Base-by-base conservation (phyloP, 345 rosid species). In the Garcia nutans region DNA sequence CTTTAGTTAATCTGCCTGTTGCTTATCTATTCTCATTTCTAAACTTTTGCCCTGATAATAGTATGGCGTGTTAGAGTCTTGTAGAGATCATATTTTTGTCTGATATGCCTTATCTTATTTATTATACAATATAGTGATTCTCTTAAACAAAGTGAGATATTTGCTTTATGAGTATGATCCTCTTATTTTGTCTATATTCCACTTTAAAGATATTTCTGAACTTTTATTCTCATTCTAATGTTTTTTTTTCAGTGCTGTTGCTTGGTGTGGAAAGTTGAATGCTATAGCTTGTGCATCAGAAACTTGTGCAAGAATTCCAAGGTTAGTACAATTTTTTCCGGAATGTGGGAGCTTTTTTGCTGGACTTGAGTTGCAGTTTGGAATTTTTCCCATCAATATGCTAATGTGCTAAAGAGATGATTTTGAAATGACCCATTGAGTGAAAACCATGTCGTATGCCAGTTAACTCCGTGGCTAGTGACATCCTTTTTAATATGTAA, bases 211-310 rank as follows among this genome's bases (percentile, higher is more conserved):
- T 52, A 11, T 41, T 77, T 42, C 2, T 16, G 19, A 19, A 23
- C 1, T 54, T 59, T 37, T 66, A 2, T 28, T 33, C 42, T 71
- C 73, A 26, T 59, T 62, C 41, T 45, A 20, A 71, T 45, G 20
- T 20, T 78, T 73, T 57, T 55, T 54, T 77, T 73, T 10, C 83
- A 96, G 99, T 88, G 98, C 97, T 24, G 97, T 96, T 82, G 93
- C 99, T 62, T 96, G 99, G 99, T 96, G 98, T 84, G 99, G 99
- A 47, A 96, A 90, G 87, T 83, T 96, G 85, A 96, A 96, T 80
- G 98, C 97, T 24, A 92, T 96, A 63, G 99, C 99, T 79, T 96
- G 99, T 79, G 99, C 99, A 57, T 90, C 98, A 1, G 99, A 96
- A 76, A 96, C 99, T 70, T 96, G 99, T 80, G 99, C 99, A 0